A percentile compares a stretch with the other conserved stretches of the same genome.
These are phyloP conservation scores for Ceratorhiza oryzae-sativae DNA, from an alignment of 1,284 basidiomycete genomes.

Conservation along the genomic window DNA sequence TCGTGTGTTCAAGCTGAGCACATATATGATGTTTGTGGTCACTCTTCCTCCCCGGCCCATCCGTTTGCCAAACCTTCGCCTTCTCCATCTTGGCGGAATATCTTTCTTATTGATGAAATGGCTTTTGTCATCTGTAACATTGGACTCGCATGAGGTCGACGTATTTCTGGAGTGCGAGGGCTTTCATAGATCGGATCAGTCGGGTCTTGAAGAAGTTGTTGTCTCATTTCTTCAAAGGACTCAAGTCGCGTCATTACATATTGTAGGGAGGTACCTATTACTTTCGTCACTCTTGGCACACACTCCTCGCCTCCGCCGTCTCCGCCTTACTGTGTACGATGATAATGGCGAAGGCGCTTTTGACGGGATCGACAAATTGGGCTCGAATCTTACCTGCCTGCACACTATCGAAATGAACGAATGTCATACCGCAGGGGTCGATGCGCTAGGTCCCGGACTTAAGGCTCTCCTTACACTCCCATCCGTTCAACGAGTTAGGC, in stretches of 20 bases:
- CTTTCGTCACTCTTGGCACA: not conserved
- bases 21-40: too few species aligned
- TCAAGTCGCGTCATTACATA: not conserved
- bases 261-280: not conserved
- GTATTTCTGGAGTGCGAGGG: not conserved
- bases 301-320: not conserved
- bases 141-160: not conserved
- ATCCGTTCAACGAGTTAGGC: not conserved
- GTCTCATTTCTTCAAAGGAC: not conserved
- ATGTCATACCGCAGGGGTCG: not conserved
- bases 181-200: not conserved
- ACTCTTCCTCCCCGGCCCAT: not conserved
- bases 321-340: not conserved
- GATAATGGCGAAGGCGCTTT: not conserved
- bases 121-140: not conserved
- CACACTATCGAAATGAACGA: slow-evolving; percentile 7
- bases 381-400: not conserved
- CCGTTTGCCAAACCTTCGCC: not conserved
- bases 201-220: not conserved
- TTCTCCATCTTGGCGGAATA: not conserved
- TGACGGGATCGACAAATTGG: not conserved
- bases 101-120: not conserved
- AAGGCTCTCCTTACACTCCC: not conserved
- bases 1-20: not conserved
- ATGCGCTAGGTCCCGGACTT: not conserved